Evolutionary conservation across 2,329 filamentous ascomycete genomes (phyloP).

Genomic region (Fusarium torulosum): DNA sequence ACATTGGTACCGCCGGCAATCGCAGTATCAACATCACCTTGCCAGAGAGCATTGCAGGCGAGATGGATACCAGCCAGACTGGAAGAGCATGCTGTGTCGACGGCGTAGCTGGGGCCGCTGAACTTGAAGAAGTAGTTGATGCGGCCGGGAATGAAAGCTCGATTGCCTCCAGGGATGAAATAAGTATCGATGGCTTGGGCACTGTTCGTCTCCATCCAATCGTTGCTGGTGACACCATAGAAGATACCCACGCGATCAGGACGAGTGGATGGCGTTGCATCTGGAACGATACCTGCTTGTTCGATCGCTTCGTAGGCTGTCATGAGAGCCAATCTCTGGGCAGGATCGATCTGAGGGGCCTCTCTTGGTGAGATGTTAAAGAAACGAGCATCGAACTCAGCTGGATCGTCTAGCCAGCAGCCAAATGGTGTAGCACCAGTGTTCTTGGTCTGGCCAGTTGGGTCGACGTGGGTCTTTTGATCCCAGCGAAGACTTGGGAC

Average conservation of each 20-base stretch:
- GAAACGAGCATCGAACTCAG: conserved; percentile 75
- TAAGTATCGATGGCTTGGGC: conserved; percentile 74
- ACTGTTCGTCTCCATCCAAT: conserved; percentile 83
- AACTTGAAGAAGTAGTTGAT: conserved; percentile 87
- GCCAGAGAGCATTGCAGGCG: conserved; percentile 75
- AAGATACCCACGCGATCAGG: conserved; percentile 74
- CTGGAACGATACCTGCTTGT: conserved; percentile 73
- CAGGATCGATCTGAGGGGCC: conserved; percentile 67
- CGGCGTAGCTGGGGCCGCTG: conserved; percentile 76
- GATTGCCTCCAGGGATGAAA: conserved; percentile 58
- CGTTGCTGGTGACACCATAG: conserved; percentile 81
- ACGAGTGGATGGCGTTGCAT: conserved; percentile 72
- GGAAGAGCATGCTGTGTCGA: conserved; percentile 85
- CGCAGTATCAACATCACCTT: conserved; percentile 82
- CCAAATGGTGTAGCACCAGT: conserved; percentile 59
- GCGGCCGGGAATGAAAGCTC: conserved; percentile 67
- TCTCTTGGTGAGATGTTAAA: conserved; percentile 74
- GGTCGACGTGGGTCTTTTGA: conserved; percentile 55
- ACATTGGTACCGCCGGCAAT: conserved; percentile 81
- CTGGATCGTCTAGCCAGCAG: conserved; percentile 71
- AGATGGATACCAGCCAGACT: conserved; percentile 79
- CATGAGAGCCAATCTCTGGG: conserved; percentile 72
- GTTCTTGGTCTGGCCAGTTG: conserved; percentile 72
- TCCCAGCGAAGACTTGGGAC: conserved; percentile 54
- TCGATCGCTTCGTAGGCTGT: conserved; percentile 78